Conservation (phyloP, 1,284 basidiomycete species). For the Ceratobasidium sp. region DNA sequence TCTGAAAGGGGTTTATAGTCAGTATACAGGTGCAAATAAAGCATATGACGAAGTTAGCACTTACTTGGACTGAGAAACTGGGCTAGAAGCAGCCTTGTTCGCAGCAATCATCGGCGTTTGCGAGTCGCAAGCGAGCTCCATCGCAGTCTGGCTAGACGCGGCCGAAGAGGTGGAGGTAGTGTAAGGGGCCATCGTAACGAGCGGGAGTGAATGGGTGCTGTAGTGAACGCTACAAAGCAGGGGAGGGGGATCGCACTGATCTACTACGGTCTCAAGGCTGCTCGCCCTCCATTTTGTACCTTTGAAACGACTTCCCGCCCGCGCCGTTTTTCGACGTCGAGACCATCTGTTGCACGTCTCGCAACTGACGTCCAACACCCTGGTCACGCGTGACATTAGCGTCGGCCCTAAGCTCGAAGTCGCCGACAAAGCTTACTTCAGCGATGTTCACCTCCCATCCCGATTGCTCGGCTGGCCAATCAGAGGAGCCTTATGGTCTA, state of each 20-base stretch:
- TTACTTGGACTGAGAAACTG: conserved; percentile 4
- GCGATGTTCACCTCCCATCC: conserved; percentile 37
- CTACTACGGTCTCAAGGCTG: background rate
- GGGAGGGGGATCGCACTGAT: conserved; percentile 15
- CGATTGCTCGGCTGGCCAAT: conserved; percentile 20
- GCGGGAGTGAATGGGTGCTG: too few species aligned
- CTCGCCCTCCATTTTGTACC: conserved; percentile 36
- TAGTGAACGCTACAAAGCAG: background rate
- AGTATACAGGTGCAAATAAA: conserved; percentile 22
- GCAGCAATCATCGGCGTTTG: conserved; percentile 19
- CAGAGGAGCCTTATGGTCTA: background rate
- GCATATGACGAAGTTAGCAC: background rate
- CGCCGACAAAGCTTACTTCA: conserved; percentile 20
- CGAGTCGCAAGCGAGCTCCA: conserved; percentile 21
- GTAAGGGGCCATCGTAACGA: conserved; percentile 33
- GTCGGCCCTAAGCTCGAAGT: conserved; percentile 12
- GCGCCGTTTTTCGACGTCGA: conserved; percentile 35
- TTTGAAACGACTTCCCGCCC: conserved; percentile 35
- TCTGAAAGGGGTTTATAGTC: conserved; percentile 12
- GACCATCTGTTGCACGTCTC: conserved; percentile 8
- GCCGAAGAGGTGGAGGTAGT: conserved; percentile 19
- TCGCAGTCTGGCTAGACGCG: conserved; percentile 32
- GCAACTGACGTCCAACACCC: conserved; percentile 25
- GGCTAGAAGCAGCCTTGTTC: background rate
- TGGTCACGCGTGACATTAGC: conserved; percentile 34